A percentile compares a stretch with the other conserved stretches of the same genome.
Evolutionary conservation across 1,284 basidiomycete genomes (phyloP).

Genomic region (Fomitopsis betulina): DNA sequence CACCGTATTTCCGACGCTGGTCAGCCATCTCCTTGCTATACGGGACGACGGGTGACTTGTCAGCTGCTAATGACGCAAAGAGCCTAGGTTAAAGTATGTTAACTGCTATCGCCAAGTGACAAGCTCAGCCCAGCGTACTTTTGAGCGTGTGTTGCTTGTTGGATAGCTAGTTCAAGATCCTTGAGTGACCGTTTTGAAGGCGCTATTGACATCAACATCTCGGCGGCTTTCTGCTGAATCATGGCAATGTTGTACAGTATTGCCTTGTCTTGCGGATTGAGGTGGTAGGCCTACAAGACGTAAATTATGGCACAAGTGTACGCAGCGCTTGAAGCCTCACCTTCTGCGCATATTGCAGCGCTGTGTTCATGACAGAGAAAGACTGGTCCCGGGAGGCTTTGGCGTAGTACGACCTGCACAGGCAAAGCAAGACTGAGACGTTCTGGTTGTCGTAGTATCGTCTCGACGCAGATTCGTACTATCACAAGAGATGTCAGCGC

Average conservation of each 20-base stretch:
- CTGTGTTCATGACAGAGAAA: constrained; percentile 73
- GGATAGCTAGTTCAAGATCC: constrained; percentile 75
- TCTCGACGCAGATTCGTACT: constrained; percentile 88
- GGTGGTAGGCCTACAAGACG: constrained; percentile 61
- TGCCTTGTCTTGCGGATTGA: constrained; percentile 84
- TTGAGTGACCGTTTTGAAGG: constrained; percentile 74
- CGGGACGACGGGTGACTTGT: constrained; percentile 67
- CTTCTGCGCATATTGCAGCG: constrained; percentile 75
- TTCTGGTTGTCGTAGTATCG: constrained; percentile 72
- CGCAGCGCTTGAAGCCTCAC: constrained; percentile 31
- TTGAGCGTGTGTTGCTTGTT: constrained; percentile 85
- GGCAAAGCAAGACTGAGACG: constrained; percentile 71
- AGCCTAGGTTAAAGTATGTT: constrained; percentile 41
- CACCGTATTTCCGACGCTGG: constrained; percentile 84
- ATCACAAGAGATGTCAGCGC: background rate
- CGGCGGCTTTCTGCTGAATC: constrained; percentile 92
- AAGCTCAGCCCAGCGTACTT: constrained; percentile 47
- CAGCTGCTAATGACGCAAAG: constrained; percentile 78
- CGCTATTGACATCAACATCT: constrained; percentile 75
- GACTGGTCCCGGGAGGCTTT: constrained; percentile 88
- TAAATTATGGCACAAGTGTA: background rate
- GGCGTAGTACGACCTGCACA: constrained; percentile 88
- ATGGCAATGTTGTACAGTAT: constrained; percentile 93
- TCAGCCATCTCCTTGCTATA: constrained; percentile 86
- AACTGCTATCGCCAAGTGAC: background rate